Base-by-base conservation (phyloP, 2,329 filamentous ascomycete species). In the Daldinia sp. region DNA sequence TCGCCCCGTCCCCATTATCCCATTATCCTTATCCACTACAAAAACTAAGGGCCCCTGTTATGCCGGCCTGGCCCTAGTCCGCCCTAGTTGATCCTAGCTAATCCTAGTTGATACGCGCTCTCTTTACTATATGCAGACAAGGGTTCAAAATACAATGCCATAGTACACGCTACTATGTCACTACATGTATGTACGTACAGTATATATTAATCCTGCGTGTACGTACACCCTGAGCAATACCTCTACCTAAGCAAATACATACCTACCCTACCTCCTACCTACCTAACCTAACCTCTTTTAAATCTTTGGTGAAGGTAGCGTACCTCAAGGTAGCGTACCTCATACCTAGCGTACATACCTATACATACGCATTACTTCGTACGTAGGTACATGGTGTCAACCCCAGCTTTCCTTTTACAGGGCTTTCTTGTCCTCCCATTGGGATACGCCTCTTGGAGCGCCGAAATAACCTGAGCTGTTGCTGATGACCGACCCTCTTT, bases 401-500 rank as follows among this genome's bases (percentile, higher is more conserved):
- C 41, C 51, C 61, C 57, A 52, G 55, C 58, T 58, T 53, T n/a
- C n/a, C n/a, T n/a, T n/a, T n/a, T 58, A 51, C 65, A 63, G 60
- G 61, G 58, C 65, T 58, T n/a, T 58, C 56, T 35, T 17, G 54
- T 21, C 37, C 60, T 43, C 56, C 48, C 56, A 65, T 56, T 61
- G 60, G 62, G 61, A 61, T 63, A 56, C 59, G 55, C 34, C 62
- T 66, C 58, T 66, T 58, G 60, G 63, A 66, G n/a, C 62, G 63
- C 64, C 66, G 47, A 64, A 64, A 67, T 69, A 67, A 68, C 64
- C 49, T 67, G 58, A 68, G 68, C 63, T 68, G 51, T 59, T 53
- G 58, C 65, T 58, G 55, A 66, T 63, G 60, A 69, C 68, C 66
- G 60, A 69, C 68, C 66, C 65, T 66, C 67, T 70, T 68, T 69